phyloP scores from a whole-genome alignment of 305 asterid species.

The Ajuga reptans region DNA sequence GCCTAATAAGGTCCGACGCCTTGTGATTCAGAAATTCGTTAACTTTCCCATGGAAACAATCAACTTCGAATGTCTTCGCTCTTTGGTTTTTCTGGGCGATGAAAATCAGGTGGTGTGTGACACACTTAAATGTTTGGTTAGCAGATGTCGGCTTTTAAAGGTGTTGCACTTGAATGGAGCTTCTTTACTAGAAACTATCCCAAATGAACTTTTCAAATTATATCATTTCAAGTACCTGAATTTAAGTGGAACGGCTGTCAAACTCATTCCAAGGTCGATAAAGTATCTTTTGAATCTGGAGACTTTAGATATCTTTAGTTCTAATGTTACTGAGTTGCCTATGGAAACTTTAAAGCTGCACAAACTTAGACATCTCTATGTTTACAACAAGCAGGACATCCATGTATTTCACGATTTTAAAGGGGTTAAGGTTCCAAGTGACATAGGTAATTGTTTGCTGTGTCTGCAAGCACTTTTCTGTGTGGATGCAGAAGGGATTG shows the following conservation, averaged over 20 bases:
- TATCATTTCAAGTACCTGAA: conserved; percentile 13
- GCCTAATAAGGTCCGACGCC: conserved; percentile 20
- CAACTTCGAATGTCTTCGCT: conserved; percentile 1
- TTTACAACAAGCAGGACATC: neutral
- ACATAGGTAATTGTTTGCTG: neutral
- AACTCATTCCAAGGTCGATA: conserved; percentile 16
- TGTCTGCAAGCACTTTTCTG: neutral
- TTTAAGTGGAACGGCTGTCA: neutral
- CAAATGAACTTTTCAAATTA: conserved; percentile 19
- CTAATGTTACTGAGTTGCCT: conserved; percentile 16
- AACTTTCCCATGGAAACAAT: neutral
- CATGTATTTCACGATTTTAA: neutral
- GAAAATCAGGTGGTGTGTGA: neutral
- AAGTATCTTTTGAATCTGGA: conserved; percentile 14
- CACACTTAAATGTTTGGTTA: neutral
- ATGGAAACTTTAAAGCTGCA: conserved; percentile 19
- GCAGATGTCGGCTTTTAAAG: neutral
- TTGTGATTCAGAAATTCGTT: conserved; percentile 10
- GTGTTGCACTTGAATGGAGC: conserved; percentile 4
- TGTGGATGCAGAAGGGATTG: neutral
- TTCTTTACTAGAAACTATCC: conserved; percentile 15
- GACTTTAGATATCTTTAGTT: conserved; percentile 9
- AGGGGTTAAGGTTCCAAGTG: conserved; percentile 23
- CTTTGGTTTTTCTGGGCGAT: neutral
- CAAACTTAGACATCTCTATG: neutral